Percentiles rank a stretch among this genome's conserved stretches.
Evolutionary conservation across 1,284 basidiomycete species (phyloP).

Genomic region (Phellopilus nigrolimitatus): DNA sequence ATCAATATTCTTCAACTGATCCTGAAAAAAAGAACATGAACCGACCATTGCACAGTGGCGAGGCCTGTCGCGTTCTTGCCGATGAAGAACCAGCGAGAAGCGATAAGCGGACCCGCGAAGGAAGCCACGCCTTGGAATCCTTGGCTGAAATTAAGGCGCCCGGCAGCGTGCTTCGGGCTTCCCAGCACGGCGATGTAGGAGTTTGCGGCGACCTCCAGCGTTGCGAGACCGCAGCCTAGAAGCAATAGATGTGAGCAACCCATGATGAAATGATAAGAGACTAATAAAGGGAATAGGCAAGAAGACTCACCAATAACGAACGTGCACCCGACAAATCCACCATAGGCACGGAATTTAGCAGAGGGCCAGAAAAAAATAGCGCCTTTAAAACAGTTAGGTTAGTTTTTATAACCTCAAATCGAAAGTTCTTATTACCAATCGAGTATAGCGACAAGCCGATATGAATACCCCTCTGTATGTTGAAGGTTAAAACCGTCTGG

Average conservation of each 20-base stretch:
- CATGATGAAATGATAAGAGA: conserved; percentile 26
- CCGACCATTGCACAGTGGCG: conserved; percentile 68
- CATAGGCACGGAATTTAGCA: conserved; percentile 60
- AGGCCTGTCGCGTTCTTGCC: conserved; percentile 57
- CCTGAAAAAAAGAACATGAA: neutral
- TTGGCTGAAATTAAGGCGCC: conserved; percentile 78
- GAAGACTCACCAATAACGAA: conserved; percentile 51
- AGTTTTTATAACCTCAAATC: neutral
- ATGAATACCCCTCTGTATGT: conserved; percentile 53
- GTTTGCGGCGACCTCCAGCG: conserved; percentile 72
- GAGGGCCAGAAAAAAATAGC: conserved; percentile 82
- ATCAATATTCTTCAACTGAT: neutral
- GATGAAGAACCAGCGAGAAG: conserved; percentile 69
- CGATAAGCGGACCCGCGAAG: conserved; percentile 78
- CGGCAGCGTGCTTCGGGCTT: conserved; percentile 65
- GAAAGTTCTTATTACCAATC: conserved; percentile 37
- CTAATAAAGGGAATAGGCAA: conserved; percentile 1
- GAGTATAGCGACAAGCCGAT: conserved; percentile 69
- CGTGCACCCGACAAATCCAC: conserved; percentile 71
- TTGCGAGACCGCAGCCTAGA: conserved; percentile 67
- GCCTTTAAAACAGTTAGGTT: conserved; percentile 30
- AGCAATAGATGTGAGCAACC: conserved; percentile 25
- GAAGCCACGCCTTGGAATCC: conserved; percentile 79
- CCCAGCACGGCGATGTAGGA: conserved; percentile 74
- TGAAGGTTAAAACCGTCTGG: conserved; percentile 9